Percentiles rank a stretch among this genome's conserved stretches.
These are phyloP conservation scores for Atkinsonella texensis DNA, from an alignment of 2,329 filamentous ascomycete species.

Conservation along the genomic window DNA sequence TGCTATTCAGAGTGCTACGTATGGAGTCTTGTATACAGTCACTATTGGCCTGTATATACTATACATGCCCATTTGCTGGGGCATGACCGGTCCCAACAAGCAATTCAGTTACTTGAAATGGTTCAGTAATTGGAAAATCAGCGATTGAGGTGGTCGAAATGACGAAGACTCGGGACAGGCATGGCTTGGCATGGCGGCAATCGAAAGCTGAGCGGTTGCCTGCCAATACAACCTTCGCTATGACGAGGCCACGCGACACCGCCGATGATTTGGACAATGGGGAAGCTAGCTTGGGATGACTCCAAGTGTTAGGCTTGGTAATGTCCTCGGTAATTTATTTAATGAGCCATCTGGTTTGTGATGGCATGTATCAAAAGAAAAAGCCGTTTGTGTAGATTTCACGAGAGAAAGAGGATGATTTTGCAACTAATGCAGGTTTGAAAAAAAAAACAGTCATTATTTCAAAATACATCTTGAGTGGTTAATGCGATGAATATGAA, in stretches of 20 bases:
- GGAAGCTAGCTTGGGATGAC: neutral
- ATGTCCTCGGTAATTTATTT: conserved; percentile 10
- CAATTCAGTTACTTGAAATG: conserved; percentile 90
- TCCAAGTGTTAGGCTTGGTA: conserved; percentile 7
- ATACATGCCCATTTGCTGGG: conserved; percentile 92
- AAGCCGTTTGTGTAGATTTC: conserved; percentile 8
- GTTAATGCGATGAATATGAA: neutral
- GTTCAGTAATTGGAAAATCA: conserved; percentile 78
- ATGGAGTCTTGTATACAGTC: conserved; percentile 58
- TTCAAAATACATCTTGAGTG: neutral
- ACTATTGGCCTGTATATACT: conserved; percentile 75
- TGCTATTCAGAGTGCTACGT: conserved; percentile 54
- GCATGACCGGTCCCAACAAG: conserved; percentile 76
- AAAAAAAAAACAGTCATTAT: conserved; percentile 5
- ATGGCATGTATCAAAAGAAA: conserved; percentile 13
- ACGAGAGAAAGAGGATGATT: conserved; percentile 9
- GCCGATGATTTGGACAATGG: too few relatives aligned
- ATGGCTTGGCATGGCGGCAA: neutral
- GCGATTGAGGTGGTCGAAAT: conserved; percentile 36
- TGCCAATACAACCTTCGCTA: neutral
- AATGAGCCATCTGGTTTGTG: conserved; percentile 9
- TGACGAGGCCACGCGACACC: too few relatives aligned
- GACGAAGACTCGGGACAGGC: neutral
- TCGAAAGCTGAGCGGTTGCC: neutral
- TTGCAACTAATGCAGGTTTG: conserved; percentile 18